Evolutionary conservation across 163 green algal species (phyloP), one percentile per base, ranked within the genome.

Genomic region (Coccomyxa subellipsoidea): DNA sequence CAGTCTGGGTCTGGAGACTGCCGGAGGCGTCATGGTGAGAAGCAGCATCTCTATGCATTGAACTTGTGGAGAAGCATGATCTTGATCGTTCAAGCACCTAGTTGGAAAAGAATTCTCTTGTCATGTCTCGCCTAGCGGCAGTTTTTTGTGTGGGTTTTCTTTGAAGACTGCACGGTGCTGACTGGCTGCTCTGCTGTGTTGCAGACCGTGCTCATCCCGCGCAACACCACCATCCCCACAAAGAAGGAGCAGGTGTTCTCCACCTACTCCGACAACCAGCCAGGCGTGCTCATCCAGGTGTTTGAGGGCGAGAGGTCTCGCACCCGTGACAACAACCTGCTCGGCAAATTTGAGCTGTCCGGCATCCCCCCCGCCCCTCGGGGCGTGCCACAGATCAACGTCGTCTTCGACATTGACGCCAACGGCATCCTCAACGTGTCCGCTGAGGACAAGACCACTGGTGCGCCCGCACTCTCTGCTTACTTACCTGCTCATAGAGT

Each of bases 221-320:
- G 96, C 71, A 99, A 99, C 92, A 99, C 96, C 59, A 99, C 96
- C 80, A 95, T 99, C 76, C 96, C 97, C 54, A 98, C 93, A 75
- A 99, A 99, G 92, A 99, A 98, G 92, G 96, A 99, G 92, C 92
- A 97, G 81, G 79, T 83, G 6, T 99, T 99, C 95, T 97, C 92
- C 76, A 98, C 95, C 69, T 98, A 97, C 91, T 91, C 89, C 7
- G 95, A 98, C 90, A 98, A 98, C 90, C 95, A 98, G 92, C 94
- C 94, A 2, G 94, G 89, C 53, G 94, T 98, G 83, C 90, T 97
- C 18, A 98, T 98, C 83, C 94, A 98, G 90, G 90, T 93, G 80
- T 98, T 94, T 80, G 94, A 98, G 90, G 94, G 94, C 54, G 95
- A 98, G 91, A 91, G 94, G 66, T 91, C 94, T 23, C 90, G 92